Conservation (phyloP, 2,329 filamentous ascomycete species). For the Aspergillus cejpii region DNA sequence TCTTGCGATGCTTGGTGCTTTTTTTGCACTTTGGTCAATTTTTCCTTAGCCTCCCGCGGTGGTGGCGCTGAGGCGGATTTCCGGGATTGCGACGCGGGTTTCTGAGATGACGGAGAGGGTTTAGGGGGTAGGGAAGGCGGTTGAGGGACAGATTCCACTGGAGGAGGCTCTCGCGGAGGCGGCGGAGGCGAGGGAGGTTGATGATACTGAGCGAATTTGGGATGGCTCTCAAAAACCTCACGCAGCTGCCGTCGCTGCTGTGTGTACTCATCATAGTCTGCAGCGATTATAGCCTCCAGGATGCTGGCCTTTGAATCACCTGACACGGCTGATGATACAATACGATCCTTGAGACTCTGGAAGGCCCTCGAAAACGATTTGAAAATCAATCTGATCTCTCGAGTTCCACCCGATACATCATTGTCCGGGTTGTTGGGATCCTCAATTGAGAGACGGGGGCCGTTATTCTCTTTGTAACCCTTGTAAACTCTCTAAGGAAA, state of each 20-base stretch:
- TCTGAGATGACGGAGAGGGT: no score
- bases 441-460: slow-evolving; percentile 71
- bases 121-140: slow-evolving; percentile 21
- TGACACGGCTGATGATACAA: slow-evolving; percentile 37
- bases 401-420: slow-evolving; percentile 83
- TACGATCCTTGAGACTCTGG: slow-evolving; percentile 50
- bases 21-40: slow-evolving; percentile 22
- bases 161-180: slow-evolving; percentile 18
- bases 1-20: slow-evolving; percentile 25
- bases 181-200: slow-evolving; percentile 23
- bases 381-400: slow-evolving; percentile 61
- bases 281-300: slow-evolving; percentile 64
- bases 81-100: not conserved
- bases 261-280: slow-evolving; percentile 70
- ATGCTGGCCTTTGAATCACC: slow-evolving; percentile 47
- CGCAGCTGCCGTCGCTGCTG: slow-evolving; percentile 60
- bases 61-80: slow-evolving; percentile 2
- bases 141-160: slow-evolving; percentile 14
- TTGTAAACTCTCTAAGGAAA: slow-evolving; percentile 33
- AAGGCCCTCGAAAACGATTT: slow-evolving; percentile 63
- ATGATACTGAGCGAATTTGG: slow-evolving; percentile 30
- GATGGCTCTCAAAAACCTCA: slow-evolving; percentile 44
- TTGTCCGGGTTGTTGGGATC: slow-evolving; percentile 82
- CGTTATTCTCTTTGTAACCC: slow-evolving; percentile 50
- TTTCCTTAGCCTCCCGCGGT: slow-evolving; percentile 14